These are phyloP conservation scores for Oxyria digyna DNA, from an alignment of 148 eudicot species.

Conservation along the genomic window DNA sequence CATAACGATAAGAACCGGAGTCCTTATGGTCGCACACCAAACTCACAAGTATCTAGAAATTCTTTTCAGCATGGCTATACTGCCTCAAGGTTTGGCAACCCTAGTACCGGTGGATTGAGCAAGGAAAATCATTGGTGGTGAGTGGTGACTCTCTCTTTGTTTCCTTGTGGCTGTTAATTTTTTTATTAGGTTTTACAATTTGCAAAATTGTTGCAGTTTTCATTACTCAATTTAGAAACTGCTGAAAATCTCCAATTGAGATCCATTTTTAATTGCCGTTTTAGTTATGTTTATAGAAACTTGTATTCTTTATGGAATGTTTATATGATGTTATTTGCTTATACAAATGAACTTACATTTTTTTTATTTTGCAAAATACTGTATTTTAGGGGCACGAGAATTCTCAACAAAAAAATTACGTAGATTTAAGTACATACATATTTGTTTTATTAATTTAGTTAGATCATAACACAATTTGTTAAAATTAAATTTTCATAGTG, in stretches of 20 bases:
- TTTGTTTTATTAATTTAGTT: too few relatives aligned
- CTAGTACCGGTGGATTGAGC: conserved; percentile 24
- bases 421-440: too few relatives aligned
- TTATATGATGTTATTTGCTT: too few relatives aligned
- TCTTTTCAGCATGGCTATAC: conserved; percentile 29
- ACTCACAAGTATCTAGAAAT: conserved; percentile 26
- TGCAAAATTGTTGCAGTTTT: not conserved
- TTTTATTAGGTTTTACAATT: not conserved
- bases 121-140: conserved; percentile 37
- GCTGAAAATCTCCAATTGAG: not conserved
- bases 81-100: conserved; percentile 42
- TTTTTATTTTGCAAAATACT: too few relatives aligned
- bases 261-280: not conserved
- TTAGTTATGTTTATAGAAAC: too few relatives aligned
- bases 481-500: too few relatives aligned
- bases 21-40: conserved; percentile 18
- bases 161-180: too few relatives aligned
- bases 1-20: conserved; percentile 15
- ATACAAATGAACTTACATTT: too few relatives aligned
- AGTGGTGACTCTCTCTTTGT: not conserved
- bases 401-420: too few relatives aligned
- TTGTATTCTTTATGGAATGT: too few relatives aligned
- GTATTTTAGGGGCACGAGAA: too few relatives aligned
- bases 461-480: too few relatives aligned
- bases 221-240: not conserved